Conservation (phyloP, 768 basidiomycete genomes). For the Kondoa subrosea region DNA sequence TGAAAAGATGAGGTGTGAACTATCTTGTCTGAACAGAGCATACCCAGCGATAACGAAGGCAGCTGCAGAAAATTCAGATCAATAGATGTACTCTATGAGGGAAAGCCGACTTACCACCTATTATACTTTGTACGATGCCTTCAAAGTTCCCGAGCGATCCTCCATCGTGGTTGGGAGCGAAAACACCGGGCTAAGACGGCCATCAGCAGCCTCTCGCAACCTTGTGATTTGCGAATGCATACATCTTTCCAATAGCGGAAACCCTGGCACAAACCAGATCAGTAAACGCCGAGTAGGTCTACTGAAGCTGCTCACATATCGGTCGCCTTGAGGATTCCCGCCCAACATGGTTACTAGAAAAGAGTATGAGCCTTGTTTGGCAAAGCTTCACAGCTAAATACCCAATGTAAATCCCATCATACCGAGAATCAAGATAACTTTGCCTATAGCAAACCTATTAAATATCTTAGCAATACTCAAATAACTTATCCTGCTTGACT, state of each 20-base stretch:
- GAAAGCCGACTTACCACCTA: not conserved
- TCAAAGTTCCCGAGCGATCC: slow-evolving; percentile 15
- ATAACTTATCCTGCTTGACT: not conserved
- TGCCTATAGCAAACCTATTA: slow-evolving; percentile 36
- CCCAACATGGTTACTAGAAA: slow-evolving; percentile 48
- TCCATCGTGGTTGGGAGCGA: not conserved
- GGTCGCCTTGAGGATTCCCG: slow-evolving; percentile 43
- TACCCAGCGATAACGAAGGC: slow-evolving; percentile 20
- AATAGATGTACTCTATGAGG: not conserved
- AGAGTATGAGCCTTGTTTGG: too few relatives aligned
- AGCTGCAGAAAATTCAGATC: not conserved
- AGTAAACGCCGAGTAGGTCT: too few relatives aligned
- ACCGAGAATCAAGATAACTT: slow-evolving; percentile 39
- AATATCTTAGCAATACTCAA: not conserved
- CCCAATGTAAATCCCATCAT: slow-evolving; percentile 43
- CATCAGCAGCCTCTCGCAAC: too few relatives aligned
- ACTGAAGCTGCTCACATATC: not conserved
- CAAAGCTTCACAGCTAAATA: too few relatives aligned
- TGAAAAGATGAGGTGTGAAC: too few relatives aligned
- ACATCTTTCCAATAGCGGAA: slow-evolving; percentile 41
- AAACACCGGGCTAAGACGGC: slow-evolving; percentile 1
- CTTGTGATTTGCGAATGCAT: too few relatives aligned
- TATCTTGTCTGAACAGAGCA: too few relatives aligned
- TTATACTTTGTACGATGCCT: slow-evolving; percentile 16
- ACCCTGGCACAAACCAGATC: slow-evolving; percentile 34